A percentile compares a stretch with the other conserved stretches of the same genome.
Evolutionary conservation across 192 early-diverging fungal genomes (phyloP).

Genomic region (Coemansia sp.): DNA sequence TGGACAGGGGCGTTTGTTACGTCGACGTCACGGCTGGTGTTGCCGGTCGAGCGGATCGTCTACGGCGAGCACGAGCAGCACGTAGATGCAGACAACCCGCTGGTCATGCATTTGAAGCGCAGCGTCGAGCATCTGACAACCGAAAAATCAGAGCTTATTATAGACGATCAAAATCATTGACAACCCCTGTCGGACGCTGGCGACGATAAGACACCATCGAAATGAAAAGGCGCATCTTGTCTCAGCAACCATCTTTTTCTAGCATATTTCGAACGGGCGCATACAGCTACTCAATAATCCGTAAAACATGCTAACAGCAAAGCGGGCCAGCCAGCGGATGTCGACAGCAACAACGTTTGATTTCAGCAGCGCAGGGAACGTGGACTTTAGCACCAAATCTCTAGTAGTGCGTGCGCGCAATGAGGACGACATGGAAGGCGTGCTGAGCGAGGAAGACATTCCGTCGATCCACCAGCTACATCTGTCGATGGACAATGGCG

Average conservation of each 20-base stretch:
- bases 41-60: conserved; percentile 30
- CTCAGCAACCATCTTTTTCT: no score
- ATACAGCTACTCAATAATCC: no score
- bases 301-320: no score
- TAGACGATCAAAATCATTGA: neutral
- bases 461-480: conserved; percentile 32
- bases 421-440: conserved; percentile 28
- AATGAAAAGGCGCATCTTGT: no score
- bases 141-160: conserved; percentile 19
- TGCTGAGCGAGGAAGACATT: conserved; percentile 21
- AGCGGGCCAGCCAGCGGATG: no score
- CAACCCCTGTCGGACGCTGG: neutral
- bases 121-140: conserved; percentile 20
- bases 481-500: conserved; percentile 20
- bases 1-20: conserved; percentile 52
- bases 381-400: conserved; percentile 31
- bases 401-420: conserved; percentile 11
- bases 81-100: conserved; percentile 25
- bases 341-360: no score
- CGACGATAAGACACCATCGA: no score
- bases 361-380: neutral
- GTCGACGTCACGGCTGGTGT: conserved; percentile 46
- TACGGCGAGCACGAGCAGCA: conserved; percentile 7
- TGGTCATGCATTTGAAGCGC: conserved; percentile 32
- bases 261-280: no score